phyloP scores from a whole-genome alignment of 306 rosid genomes.

The Albizia julibrissin region DNA sequence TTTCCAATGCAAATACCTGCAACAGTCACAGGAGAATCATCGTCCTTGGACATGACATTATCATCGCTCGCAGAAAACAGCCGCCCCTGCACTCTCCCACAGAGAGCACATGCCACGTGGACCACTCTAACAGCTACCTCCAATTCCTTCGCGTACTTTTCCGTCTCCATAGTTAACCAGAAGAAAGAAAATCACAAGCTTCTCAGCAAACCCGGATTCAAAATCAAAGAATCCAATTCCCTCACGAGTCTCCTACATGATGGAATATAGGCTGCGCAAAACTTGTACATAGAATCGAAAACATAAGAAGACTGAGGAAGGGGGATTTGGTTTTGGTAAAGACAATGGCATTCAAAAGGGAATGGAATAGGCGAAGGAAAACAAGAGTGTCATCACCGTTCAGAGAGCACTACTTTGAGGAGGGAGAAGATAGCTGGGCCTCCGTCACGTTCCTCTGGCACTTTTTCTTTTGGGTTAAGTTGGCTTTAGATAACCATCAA shows the following conservation, averaged over 20 bases:
- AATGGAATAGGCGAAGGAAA: neutral
- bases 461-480: neutral
- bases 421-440: conserved; percentile 9
- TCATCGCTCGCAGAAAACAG: conserved; percentile 41
- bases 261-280: neutral
- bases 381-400: neutral
- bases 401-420: too few relatives aligned
- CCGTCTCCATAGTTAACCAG: conserved; percentile 51
- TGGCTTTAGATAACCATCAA: too few relatives aligned
- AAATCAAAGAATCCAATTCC: conserved; percentile 15
- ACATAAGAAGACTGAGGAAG: neutral
- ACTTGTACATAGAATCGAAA: neutral
- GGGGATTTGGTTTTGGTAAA: neutral
- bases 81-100: conserved; percentile 76
- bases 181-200: conserved; percentile 24
- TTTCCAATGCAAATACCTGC: conserved; percentile 59
- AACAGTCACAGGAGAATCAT: conserved; percentile 89
- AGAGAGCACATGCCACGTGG: conserved; percentile 78
- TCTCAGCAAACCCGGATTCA: conserved; percentile 37
- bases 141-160: conserved; percentile 60
- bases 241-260: conserved; percentile 24
- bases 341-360: conserved; percentile 37
- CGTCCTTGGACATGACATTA: conserved; percentile 74
- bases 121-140: conserved; percentile 86
- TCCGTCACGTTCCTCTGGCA: neutral